phyloP scores from a whole-genome alignment of 139 green algal species.

The Picochlorum sp. region DNA sequence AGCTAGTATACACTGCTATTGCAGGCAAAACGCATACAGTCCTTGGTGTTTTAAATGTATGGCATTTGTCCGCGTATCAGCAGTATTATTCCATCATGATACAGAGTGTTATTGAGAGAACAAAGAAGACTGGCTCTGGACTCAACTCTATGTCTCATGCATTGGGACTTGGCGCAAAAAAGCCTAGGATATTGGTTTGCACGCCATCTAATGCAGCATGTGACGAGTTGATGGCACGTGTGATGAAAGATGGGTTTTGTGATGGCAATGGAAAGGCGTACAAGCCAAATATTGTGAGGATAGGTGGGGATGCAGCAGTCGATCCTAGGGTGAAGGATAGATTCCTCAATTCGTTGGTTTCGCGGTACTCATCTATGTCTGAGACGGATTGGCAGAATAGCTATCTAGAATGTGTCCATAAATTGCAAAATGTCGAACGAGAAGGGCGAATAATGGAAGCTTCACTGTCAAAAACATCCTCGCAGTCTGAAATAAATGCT shows the following conservation, averaged over 20 bases:
- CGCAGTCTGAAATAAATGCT: neutral
- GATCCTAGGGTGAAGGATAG: slow-evolving; percentile 11
- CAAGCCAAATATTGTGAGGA: slow-evolving; percentile 60
- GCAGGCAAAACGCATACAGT: slow-evolving; percentile 89
- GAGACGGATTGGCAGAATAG: slow-evolving; percentile 21
- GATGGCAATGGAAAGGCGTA: slow-evolving; percentile 36
- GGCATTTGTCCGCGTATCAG: slow-evolving; percentile 80
- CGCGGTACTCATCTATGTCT: slow-evolving; percentile 17
- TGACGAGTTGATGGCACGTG: slow-evolving; percentile 85
- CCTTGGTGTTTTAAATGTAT: slow-evolving; percentile 82
- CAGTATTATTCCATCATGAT: slow-evolving; percentile 43
- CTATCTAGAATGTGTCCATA: slow-evolving; percentile 6
- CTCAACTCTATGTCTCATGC: slow-evolving; percentile 4
- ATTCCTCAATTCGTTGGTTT: slow-evolving; percentile 13
- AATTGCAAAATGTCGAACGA: neutral
- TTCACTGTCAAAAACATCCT: neutral
- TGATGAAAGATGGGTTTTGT: slow-evolving; percentile 66
- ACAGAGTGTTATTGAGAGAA: neutral
- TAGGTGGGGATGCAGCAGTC: slow-evolving; percentile 36
- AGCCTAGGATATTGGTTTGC: slow-evolving; percentile 82
- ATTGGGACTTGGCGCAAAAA: slow-evolving; percentile 13
- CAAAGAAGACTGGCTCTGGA: neutral
- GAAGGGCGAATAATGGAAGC: slow-evolving; percentile 17
- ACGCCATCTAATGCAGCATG: slow-evolving; percentile 89
- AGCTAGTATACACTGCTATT: no score